phyloP scores from a whole-genome alignment of 345 rosid species.

The Corymbia maculata region DNA sequence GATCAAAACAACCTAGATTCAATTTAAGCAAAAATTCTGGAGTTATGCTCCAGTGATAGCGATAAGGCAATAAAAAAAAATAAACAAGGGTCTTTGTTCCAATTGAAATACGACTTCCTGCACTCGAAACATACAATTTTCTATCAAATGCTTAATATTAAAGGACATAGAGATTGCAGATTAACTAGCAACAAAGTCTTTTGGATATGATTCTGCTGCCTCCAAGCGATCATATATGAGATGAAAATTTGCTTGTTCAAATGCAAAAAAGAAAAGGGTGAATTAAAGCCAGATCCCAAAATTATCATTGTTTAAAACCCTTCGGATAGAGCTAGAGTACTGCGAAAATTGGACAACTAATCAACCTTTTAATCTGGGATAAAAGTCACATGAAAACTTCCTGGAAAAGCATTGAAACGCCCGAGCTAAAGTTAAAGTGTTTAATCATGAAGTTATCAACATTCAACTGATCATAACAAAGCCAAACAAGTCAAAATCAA shows the following conservation, averaged over 20 bases:
- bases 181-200: neutral
- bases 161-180: neutral
- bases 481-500: neutral
- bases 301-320: neutral
- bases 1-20: neutral
- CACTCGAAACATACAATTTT: neutral
- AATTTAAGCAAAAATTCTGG: neutral
- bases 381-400: neutral
- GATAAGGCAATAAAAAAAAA: neutral
- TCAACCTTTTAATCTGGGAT: neutral
- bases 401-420: neutral
- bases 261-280: neutral
- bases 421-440: neutral
- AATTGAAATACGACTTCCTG: neutral
- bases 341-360: neutral
- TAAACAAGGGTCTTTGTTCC: neutral
- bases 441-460: neutral
- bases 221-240: neutral
- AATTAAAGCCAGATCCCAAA: neutral
- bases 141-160: neutral
- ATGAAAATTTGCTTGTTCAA: neutral
- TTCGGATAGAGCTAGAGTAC: neutral
- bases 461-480: neutral
- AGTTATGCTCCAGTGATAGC: neutral
- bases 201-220: neutral